A percentile compares a stretch with the other conserved stretches of the same genome.
Conservation (phyloP, 208 protist genomes). For the Leishmania tarentolae region DNA sequence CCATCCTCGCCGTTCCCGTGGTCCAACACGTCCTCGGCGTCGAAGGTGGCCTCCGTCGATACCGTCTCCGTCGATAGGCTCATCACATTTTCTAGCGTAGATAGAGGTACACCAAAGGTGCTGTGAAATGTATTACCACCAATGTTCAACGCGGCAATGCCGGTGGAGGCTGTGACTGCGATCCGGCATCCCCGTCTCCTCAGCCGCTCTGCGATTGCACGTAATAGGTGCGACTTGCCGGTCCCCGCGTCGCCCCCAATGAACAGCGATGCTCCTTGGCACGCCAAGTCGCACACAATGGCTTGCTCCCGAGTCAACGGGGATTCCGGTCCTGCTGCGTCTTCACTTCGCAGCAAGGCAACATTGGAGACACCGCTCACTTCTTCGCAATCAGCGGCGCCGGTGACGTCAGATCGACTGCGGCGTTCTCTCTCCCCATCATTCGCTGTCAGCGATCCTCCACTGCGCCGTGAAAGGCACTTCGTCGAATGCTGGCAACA, state of each 20-base stretch:
- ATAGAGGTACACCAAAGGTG: slow-evolving; percentile 68
- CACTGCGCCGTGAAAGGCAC: not conserved
- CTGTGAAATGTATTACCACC: slow-evolving; percentile 89
- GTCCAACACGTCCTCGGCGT: slow-evolving; percentile 20
- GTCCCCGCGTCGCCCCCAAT: slow-evolving; percentile 90
- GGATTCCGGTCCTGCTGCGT: not conserved
- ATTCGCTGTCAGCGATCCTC: not conserved
- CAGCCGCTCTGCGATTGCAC: slow-evolving; percentile 60
- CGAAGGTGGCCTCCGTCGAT: not conserved
- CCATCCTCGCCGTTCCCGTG: slow-evolving; percentile 16
- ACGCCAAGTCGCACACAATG: slow-evolving; percentile 26
- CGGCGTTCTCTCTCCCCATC: not conserved
- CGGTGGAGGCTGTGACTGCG: slow-evolving; percentile 84
- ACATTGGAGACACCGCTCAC: not conserved
- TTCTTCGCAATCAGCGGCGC: not conserved
- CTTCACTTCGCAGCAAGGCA: not conserved
- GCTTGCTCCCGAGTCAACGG: slow-evolving; percentile 22
- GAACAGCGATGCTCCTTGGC: slow-evolving; percentile 69
- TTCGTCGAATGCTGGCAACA: no score
- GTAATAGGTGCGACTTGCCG: slow-evolving; percentile 84
- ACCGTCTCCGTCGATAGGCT: not conserved
- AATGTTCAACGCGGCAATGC: slow-evolving; percentile 88
- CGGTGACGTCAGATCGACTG: not conserved
- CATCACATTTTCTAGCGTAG: slow-evolving; percentile 18
- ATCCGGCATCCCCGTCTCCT: slow-evolving; percentile 23